phyloP scores from a whole-genome alignment of 1,284 basidiomycete genomes.

The Boletellus deceptivus region DNA sequence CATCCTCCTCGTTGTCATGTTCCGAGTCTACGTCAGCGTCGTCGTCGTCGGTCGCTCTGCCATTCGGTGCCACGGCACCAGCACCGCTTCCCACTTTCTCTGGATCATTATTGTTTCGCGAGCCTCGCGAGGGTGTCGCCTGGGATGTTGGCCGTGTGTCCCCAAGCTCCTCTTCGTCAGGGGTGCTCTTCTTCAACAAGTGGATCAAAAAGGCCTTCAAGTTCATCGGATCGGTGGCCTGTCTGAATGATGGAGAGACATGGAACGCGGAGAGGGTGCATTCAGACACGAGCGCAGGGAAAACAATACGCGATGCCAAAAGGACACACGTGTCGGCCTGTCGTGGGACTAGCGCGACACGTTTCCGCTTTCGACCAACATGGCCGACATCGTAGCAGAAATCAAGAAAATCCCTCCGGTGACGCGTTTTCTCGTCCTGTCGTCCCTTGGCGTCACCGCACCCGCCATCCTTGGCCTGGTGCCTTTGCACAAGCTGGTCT shows the following conservation, averaged over 20 bases:
- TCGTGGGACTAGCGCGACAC: not conserved
- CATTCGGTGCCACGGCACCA: not conserved
- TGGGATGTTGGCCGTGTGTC: not conserved
- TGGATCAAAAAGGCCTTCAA: conserved; percentile 6
- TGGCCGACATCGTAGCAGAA: conserved; percentile 49
- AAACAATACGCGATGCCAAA: too few species aligned
- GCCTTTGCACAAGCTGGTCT: conserved; percentile 55
- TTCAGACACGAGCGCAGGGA: too few species aligned
- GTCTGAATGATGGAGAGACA: conserved; percentile 5
- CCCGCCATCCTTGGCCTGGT: conserved; percentile 61
- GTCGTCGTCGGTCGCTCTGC: not conserved
- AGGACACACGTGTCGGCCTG: not conserved
- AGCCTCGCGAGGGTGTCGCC: not conserved
- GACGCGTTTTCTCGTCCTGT: conserved; percentile 68
- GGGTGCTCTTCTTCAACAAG: conserved; percentile 8
- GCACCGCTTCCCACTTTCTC: conserved; percentile 3
- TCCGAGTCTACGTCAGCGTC: conserved; percentile 1
- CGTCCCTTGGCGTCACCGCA: conserved; percentile 61
- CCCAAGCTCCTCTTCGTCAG: conserved; percentile 17
- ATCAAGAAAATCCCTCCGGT: conserved; percentile 83
- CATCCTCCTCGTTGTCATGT: conserved; percentile 5
- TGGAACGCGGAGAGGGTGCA: conserved; percentile 3
- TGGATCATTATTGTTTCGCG: not conserved
- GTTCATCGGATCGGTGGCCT: conserved; percentile 13
- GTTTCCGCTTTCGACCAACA: conserved; percentile 3